These are phyloP conservation scores for Aquanectria penicillioides DNA, from an alignment of 2,329 filamentous ascomycete genomes.

Conservation along the genomic window DNA sequence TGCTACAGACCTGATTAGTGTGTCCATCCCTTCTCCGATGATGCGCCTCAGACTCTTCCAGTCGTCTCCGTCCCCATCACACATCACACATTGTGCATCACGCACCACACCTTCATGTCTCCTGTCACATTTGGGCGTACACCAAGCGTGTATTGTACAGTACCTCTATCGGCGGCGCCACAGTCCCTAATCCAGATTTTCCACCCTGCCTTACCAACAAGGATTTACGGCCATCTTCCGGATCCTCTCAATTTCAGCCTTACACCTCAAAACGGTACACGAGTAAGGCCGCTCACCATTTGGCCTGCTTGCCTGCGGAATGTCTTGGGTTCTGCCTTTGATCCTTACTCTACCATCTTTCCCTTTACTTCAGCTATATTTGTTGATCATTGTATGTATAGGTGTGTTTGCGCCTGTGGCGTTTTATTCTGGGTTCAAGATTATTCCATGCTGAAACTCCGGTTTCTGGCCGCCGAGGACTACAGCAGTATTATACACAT, in stretches of 20 bases:
- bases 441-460: too few species aligned
- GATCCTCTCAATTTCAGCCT: slow-evolving; percentile 31
- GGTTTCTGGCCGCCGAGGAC: not conserved
- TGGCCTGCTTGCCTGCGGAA: too few species aligned
- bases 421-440: too few species aligned
- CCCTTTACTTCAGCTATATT: too few species aligned
- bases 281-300: slow-evolving; percentile 12
- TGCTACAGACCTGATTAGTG: not conserved
- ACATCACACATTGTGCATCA: slow-evolving; percentile 16
- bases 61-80: slow-evolving; percentile 8
- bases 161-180: not conserved
- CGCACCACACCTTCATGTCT: not conserved
- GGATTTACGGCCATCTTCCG: slow-evolving; percentile 41
- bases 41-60: not conserved
- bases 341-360: too few species aligned
- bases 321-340: too few species aligned
- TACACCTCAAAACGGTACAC: slow-evolving; percentile 16
- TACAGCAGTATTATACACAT: slow-evolving; percentile 4
- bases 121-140: too few species aligned
- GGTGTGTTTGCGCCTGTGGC: too few species aligned
- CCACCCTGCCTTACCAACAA: slow-evolving; percentile 12
- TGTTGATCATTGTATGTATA: too few species aligned
- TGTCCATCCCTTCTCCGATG: not conserved
- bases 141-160: not conserved
- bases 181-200: not conserved